Evolutionary conservation across 2,329 filamentous ascomycete species (phyloP).

Genomic region (Thelonectria rubi): DNA sequence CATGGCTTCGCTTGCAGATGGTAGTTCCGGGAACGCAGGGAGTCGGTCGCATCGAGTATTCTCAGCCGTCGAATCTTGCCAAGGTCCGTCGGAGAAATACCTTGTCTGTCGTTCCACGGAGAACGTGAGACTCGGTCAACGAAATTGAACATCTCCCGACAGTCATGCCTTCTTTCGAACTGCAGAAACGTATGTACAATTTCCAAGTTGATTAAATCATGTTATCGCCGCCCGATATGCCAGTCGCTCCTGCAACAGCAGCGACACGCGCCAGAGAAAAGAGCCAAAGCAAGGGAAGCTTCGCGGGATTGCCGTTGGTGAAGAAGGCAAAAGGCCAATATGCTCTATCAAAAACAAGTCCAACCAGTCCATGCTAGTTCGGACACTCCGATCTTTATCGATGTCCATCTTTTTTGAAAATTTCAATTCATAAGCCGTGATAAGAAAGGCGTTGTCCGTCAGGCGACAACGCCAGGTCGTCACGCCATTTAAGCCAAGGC

Average conservation of each 20-base stretch:
- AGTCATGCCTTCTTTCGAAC: constrained; percentile 19
- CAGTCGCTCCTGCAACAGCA: constrained; percentile 8
- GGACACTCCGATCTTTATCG: constrained; percentile 16
- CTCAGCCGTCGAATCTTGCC: background rate
- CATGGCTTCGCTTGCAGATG: constrained; percentile 13
- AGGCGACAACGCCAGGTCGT: constrained; percentile 24
- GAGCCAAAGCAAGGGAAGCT: constrained; percentile 7
- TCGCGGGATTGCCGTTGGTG: background rate
- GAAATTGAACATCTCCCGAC: background rate
- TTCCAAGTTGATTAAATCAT: constrained; percentile 28
- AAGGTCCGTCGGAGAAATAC: constrained; percentile 8
- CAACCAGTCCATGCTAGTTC: constrained; percentile 10
- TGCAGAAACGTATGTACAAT: constrained; percentile 31
- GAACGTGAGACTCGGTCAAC: constrained; percentile 16
- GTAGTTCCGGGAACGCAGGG: constrained; percentile 2
- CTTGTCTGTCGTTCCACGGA: constrained; percentile 10
- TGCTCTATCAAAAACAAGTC: constrained; percentile 1
- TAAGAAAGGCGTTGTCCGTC: constrained; percentile 30
- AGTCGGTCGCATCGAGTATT: constrained; percentile 1
- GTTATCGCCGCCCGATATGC: constrained; percentile 21
- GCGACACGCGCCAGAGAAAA: constrained; percentile 12
- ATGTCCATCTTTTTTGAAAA: constrained; percentile 4
- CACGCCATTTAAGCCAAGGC: constrained; percentile 34
- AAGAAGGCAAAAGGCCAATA: background rate
- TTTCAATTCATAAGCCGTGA: constrained; percentile 18